Evolutionary conservation across 2,329 filamentous ascomycete species (phyloP).

Genomic region (Aspergillus puulaauensis): DNA sequence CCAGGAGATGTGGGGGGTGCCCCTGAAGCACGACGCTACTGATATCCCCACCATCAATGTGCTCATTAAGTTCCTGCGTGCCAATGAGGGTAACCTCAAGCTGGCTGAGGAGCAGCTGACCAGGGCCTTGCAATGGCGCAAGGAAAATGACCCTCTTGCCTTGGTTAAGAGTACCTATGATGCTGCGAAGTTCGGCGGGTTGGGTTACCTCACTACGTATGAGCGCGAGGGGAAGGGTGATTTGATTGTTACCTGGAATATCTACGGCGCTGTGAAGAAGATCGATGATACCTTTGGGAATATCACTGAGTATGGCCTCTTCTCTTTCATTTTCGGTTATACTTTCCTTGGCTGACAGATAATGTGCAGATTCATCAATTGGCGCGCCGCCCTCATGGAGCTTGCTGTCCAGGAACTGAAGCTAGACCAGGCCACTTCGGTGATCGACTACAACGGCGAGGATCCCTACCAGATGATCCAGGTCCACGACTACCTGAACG

Average conservation of each 20-base stretch:
- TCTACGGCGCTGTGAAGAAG: slow-evolving; percentile 85
- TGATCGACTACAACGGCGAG: slow-evolving; percentile 58
- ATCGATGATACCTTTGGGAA: slow-evolving; percentile 79
- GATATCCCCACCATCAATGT: slow-evolving; percentile 78
- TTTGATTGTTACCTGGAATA: slow-evolving; percentile 81
- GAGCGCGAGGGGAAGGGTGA: slow-evolving; percentile 49
- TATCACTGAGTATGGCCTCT: slow-evolving; percentile 66
- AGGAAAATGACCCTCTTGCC: slow-evolving; percentile 68
- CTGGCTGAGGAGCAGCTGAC: slow-evolving; percentile 76
- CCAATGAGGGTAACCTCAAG: slow-evolving; percentile 73
- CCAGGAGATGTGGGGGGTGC: slow-evolving; percentile 84
- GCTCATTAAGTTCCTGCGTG: slow-evolving; percentile 89
- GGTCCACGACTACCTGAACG: slow-evolving; percentile 87
- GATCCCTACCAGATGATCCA: slow-evolving; percentile 91
- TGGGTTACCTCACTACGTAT: slow-evolving; percentile 81
- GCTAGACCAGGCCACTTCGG: slow-evolving; percentile 68
- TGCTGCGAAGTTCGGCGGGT: slow-evolving; percentile 67
- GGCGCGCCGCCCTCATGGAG: slow-evolving; percentile 91
- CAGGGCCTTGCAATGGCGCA: slow-evolving; percentile 80
- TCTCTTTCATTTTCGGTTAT: neutral
- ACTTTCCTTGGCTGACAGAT: neutral
- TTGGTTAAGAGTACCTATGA: slow-evolving; percentile 59
- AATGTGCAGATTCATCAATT: slow-evolving; percentile 71
- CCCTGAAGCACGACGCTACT: slow-evolving; percentile 50
- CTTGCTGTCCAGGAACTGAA: slow-evolving; percentile 73